Base-by-base conservation (phyloP, 495 filamentous ascomycete genomes). In the Hyaloscypha bicolor region DNA sequence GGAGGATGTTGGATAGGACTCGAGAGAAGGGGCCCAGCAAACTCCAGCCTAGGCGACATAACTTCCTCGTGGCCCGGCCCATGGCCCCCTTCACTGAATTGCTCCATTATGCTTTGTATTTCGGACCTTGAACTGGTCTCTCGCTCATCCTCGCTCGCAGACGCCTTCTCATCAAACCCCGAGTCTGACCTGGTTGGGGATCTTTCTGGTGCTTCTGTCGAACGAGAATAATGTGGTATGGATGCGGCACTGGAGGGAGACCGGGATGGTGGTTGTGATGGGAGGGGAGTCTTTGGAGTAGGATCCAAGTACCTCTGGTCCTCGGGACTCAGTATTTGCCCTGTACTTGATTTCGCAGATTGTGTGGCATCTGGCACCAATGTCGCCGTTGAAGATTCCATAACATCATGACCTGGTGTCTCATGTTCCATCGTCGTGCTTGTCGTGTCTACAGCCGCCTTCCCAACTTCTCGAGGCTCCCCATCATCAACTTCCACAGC, bases 91-190 rank as follows among this genome's bases (percentile, higher is more conserved):
- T 90, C 87, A 70, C 87, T 87, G 63, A 93, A 93, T 72, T 88
- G 90, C 68, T 93, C 93, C 90, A 99, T 97, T 68, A 99, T 97
- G 73, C 84, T 96, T 77, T 97, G 92, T 59, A 99, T 97, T 75
- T 97, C 95, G 1, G 89, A 88, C 62, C 88, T 88, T 4, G 92
- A 93, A 32, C 85, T 86, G n/a, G 84, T 86, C 60, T 90, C 87
- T 37, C 82, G 82, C 61, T 86, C 81, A 67, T 85, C 83, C 67
- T 85, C 82, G 62, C 84, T 88, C 59, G 73, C 62, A 61, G 77
- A 80, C 63, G 75, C 78, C 73, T 77, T 84, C 66, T 80, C 82
- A 68, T 82, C 86, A 73, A 79, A 84, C 21, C 80, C 84, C 31
- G 80, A 80, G 76, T 83, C 79, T 22, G 87, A 90, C 76, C 82